Evolutionary conservation across 805 yeast genomes (phyloP).

Genomic region (Barnettozyma wickerhamii): DNA sequence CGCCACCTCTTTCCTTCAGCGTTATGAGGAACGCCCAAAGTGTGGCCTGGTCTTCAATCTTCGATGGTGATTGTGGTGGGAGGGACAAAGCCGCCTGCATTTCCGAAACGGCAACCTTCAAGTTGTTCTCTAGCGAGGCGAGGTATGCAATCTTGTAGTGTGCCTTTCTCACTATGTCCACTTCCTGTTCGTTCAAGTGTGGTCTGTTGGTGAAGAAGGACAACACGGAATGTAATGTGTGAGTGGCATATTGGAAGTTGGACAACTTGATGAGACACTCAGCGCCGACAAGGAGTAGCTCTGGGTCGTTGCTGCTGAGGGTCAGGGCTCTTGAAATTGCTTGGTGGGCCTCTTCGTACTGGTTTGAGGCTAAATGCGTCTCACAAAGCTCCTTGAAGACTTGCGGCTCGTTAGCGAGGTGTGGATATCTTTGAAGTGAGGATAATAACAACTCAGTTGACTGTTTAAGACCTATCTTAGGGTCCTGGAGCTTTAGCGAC

Average conservation of each 20-base stretch:
- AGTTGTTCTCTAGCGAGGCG: conserved; percentile 47
- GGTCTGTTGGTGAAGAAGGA: conserved; percentile 29
- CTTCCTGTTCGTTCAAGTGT: conserved; percentile 28
- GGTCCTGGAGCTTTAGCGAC: conserved; percentile 15
- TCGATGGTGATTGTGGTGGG: conserved; percentile 43
- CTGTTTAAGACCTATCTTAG: conserved; percentile 13
- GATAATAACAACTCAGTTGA: conserved; percentile 18
- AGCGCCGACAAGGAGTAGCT: conserved; percentile 45
- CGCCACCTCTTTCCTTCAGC: conserved; percentile 41
- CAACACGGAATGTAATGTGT: conserved; percentile 42
- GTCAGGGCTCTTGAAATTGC: conserved; percentile 40
- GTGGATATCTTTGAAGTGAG: conserved; percentile 28
- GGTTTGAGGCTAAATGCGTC: conserved; percentile 43
- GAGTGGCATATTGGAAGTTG: conserved; percentile 41
- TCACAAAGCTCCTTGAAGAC: conserved; percentile 49
- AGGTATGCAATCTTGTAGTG: conserved; percentile 55
- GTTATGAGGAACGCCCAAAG: conserved; percentile 52
- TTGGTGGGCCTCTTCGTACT: conserved; percentile 49
- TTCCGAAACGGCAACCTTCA: conserved; percentile 46
- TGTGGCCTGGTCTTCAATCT: conserved; percentile 43
- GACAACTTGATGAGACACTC: conserved; percentile 43
- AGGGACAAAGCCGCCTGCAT: conserved; percentile 45
- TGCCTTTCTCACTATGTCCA: conserved; percentile 46
- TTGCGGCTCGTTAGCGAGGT: conserved; percentile 33
- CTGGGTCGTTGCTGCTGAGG: conserved; percentile 37